A percentile compares a stretch with the other conserved stretches of the same genome.
Conservation (phyloP, 805 yeast genomes). For the Pichia nakasei region DNA sequence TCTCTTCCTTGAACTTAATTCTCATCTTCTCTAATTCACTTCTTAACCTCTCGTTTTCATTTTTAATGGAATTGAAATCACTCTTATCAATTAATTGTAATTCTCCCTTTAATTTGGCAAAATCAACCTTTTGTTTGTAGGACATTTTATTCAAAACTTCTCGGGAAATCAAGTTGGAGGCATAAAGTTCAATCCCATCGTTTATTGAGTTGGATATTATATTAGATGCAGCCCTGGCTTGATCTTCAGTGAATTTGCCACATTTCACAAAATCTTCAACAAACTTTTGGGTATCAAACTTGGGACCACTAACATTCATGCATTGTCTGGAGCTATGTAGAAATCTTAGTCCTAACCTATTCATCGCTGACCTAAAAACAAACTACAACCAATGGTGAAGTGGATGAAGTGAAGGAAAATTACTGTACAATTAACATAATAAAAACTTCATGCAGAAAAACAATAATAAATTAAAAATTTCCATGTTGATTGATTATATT, state of each 20-base stretch:
- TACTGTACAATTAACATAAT: too few relatives aligned
- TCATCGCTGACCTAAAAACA: too few relatives aligned
- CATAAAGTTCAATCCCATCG: constrained; percentile 69
- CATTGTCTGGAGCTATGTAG: too few relatives aligned
- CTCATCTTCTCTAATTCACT: constrained; percentile 81
- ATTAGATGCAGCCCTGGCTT: constrained; percentile 70
- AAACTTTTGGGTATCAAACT: constrained; percentile 71
- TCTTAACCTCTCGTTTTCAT: constrained; percentile 78
- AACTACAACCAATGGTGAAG: too few relatives aligned
- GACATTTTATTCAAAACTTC: constrained; percentile 77
- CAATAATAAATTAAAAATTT: too few relatives aligned
- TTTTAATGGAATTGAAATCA: constrained; percentile 72
- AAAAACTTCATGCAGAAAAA: too few relatives aligned
- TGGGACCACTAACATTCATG: constrained; percentile 17
- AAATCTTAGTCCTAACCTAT: too few relatives aligned
- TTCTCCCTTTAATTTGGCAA: constrained; percentile 90
- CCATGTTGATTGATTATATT: too few relatives aligned
- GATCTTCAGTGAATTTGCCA: constrained; percentile 60
- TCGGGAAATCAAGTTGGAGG: constrained; percentile 73
- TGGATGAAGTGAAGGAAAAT: too few relatives aligned
- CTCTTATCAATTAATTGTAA: constrained; percentile 79
- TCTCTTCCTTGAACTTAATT: constrained; percentile 81
- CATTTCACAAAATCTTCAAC: constrained; percentile 56
- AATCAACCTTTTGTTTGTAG: constrained; percentile 93
- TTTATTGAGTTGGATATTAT: constrained; percentile 67